Percentiles rank a stretch among this genome's conserved stretches.
Evolutionary conservation across 1,284 basidiomycete species (phyloP).

Genomic region (Erythrobasidium hasegawianum): DNA sequence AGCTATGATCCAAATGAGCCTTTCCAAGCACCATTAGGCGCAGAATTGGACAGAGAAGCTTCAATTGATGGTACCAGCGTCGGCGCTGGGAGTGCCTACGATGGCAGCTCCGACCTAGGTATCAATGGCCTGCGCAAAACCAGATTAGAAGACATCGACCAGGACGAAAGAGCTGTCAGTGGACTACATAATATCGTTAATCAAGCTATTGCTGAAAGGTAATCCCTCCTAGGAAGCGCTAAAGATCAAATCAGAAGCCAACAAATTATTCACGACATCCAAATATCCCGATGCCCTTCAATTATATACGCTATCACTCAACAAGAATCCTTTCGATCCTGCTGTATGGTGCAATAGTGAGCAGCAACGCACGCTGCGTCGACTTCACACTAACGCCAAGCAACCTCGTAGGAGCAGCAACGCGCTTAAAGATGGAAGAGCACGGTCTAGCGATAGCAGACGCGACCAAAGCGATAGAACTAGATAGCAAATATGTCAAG

Average conservation of each 20-base stretch:
- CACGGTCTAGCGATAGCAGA: constrained; percentile 75
- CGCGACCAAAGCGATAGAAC: constrained; percentile 73
- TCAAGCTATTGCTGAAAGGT: neutral
- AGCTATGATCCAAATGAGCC: constrained; percentile 29
- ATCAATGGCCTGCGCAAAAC: constrained; percentile 24
- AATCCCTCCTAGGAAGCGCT: constrained; percentile 40
- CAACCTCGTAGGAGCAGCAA: constrained; percentile 49
- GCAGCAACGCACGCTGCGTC: neutral
- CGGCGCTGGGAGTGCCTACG: constrained; percentile 38
- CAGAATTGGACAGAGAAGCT: constrained; percentile 42
- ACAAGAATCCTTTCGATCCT: constrained; percentile 47
- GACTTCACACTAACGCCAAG: neutral
- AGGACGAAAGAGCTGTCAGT: constrained; percentile 29
- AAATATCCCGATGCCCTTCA: constrained; percentile 44
- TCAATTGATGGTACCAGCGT: constrained; percentile 43
- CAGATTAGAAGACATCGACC: constrained; percentile 32
- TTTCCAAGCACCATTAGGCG: constrained; percentile 39
- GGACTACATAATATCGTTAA: neutral
- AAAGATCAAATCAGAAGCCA: constrained; percentile 70
- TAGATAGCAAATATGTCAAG: constrained; percentile 88
- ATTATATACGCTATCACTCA: constrained; percentile 46
- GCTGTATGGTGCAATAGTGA: constrained; percentile 46
- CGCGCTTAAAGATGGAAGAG: constrained; percentile 58
- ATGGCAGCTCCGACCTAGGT: constrained; percentile 4
- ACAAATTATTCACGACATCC: constrained; percentile 65